phyloP scores from a whole-genome alignment of 2,329 filamentous ascomycete genomes.

The Verticillium zaregamsianum region DNA sequence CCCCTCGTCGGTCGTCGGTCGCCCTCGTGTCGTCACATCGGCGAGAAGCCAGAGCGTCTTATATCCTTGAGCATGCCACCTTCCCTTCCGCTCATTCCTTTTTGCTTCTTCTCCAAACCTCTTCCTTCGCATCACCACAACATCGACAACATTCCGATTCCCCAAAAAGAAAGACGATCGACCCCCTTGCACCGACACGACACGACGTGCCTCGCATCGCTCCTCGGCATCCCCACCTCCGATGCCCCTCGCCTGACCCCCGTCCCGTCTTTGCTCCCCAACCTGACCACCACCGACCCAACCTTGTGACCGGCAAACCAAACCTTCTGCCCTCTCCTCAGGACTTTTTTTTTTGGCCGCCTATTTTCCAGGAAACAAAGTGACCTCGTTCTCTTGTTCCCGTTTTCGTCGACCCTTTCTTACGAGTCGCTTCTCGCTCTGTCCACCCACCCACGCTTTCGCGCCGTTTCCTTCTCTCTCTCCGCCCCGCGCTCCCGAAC shows the following conservation, averaged over 20 bases:
- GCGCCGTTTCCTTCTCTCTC: neutral
- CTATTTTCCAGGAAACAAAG: neutral
- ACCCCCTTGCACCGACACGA: neutral
- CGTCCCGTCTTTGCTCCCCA: neutral
- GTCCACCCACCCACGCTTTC: neutral
- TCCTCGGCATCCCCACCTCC: neutral
- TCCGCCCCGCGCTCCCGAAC: neutral
- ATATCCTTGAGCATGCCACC: constrained; percentile 2
- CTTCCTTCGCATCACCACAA: neutral
- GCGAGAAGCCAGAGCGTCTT: neutral
- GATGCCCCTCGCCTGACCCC: neutral
- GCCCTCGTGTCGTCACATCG: neutral
- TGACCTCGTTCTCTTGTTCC: constrained; percentile 20
- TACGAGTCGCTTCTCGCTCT: neutral
- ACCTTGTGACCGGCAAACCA: neutral
- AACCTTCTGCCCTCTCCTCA: neutral
- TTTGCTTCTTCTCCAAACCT: neutral
- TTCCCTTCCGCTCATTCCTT: constrained; percentile 15
- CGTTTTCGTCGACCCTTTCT: neutral
- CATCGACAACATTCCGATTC: neutral
- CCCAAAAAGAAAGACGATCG: neutral
- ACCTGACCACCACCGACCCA: neutral
- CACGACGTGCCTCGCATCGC: neutral
- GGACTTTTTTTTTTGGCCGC: neutral
- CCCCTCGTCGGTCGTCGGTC: no score